These are phyloP conservation scores for Ogataea neopini DNA, from an alignment of 805 yeast species.

Conservation along the genomic window DNA sequence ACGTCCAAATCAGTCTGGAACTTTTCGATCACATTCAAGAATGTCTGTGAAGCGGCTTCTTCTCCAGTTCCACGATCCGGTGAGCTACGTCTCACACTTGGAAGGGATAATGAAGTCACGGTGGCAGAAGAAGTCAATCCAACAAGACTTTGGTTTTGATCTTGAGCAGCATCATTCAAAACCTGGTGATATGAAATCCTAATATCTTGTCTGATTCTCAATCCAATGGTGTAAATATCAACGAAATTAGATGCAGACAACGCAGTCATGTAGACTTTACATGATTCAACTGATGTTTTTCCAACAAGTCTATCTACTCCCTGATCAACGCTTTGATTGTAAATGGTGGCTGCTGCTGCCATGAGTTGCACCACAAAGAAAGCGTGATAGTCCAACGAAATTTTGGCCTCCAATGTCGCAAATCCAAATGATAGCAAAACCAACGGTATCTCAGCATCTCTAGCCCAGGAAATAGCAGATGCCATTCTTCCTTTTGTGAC, in stretches of 20 bases:
- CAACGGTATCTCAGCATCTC: slow-evolving; percentile 60
- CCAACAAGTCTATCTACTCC: slow-evolving; percentile 64
- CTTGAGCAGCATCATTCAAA: slow-evolving; percentile 54
- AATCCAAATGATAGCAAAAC: slow-evolving; percentile 63
- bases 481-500: slow-evolving; percentile 52
- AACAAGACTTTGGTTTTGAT: slow-evolving; percentile 1
- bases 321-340: slow-evolving; percentile 61
- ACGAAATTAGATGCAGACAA: slow-evolving; percentile 80
- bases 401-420: slow-evolving; percentile 54
- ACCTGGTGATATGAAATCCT: slow-evolving; percentile 74
- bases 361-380: slow-evolving; percentile 64
- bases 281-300: slow-evolving; percentile 46
- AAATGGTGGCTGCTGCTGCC: slow-evolving; percentile 53
- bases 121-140: neutral
- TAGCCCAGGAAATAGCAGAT: slow-evolving; percentile 73
- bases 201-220: slow-evolving; percentile 73
- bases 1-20: slow-evolving; percentile 72
- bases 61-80: neutral
- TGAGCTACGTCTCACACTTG: slow-evolving; percentile 1
- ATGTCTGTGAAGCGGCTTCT: slow-evolving; percentile 12
- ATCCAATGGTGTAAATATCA: slow-evolving; percentile 71
- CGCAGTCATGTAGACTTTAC: slow-evolving; percentile 72
- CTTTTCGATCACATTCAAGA: slow-evolving; percentile 36
- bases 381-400: slow-evolving; percentile 83
- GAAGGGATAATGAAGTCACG: neutral